A percentile compares a stretch with the other conserved stretches of the same genome.
Evolutionary conservation across 805 yeast species (phyloP).

Genomic region (Metschnikowia gelsemii): DNA sequence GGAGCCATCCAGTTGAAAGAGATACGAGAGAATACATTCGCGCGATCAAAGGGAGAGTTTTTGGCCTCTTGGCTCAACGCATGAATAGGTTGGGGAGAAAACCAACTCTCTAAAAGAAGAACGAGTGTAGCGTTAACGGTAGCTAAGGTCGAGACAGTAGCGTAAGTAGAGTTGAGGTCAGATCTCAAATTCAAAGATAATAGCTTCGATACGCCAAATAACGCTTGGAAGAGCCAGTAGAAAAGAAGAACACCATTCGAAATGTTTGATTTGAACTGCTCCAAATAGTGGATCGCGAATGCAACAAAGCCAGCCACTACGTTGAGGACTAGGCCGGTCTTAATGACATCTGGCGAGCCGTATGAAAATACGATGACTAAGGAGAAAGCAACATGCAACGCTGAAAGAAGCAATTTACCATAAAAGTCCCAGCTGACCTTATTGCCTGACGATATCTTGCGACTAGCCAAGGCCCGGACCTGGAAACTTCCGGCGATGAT

Average conservation of each 20-base stretch:
- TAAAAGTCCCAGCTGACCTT: conserved; percentile 40
- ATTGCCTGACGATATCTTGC: conserved; percentile 32
- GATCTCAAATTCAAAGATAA: conserved; percentile 41
- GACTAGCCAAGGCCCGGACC: conserved; percentile 30
- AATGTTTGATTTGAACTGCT: conserved; percentile 61
- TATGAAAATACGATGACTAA: conserved; percentile 17
- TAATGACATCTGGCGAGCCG: conserved; percentile 24
- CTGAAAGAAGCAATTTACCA: conserved; percentile 40
- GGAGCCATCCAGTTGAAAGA: conserved; percentile 92
- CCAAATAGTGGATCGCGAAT: conserved; percentile 61
- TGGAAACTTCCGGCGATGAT: conserved; percentile 43
- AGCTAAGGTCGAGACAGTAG: conserved; percentile 31
- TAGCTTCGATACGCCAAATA: conserved; percentile 49
- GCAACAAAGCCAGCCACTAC: conserved; percentile 51
- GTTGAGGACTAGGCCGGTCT: conserved; percentile 27
- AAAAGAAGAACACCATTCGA: conserved; percentile 68
- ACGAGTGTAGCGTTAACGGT: conserved; percentile 42
- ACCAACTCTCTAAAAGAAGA: conserved; percentile 43
- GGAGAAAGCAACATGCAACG: conserved; percentile 41
- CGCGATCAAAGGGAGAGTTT: conserved; percentile 20
- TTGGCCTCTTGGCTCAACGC: conserved; percentile 7
- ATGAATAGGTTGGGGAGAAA: conserved; percentile 31
- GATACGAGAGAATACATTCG: conserved; percentile 67
- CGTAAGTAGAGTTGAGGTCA: conserved; percentile 20
- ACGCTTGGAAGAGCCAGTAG: conserved; percentile 66